These are phyloP conservation scores for Phytomonas francai DNA, from an alignment of 208 protist genomes.

Conservation along the genomic window DNA sequence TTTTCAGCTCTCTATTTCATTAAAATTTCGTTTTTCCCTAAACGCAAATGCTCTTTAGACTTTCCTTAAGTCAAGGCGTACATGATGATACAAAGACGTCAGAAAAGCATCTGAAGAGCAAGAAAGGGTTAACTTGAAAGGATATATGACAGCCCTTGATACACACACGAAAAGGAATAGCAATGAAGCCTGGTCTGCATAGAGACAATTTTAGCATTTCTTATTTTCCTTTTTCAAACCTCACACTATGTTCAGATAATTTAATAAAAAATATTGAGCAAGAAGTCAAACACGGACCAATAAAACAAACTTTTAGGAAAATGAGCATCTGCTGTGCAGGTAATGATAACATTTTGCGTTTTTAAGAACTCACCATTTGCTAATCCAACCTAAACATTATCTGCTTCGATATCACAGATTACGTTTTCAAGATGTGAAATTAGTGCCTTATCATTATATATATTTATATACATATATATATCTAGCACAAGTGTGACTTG, in stretches of 20 bases:
- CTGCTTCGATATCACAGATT: background rate
- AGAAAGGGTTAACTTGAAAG: background rate
- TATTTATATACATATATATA: slow-evolving; percentile 1
- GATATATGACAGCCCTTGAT: slow-evolving; percentile 1
- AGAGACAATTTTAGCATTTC: slow-evolving; percentile 2
- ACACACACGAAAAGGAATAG: slow-evolving; percentile 3
- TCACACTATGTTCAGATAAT: slow-evolving; percentile 9
- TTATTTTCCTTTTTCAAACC: slow-evolving; percentile 2
- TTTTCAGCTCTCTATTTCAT: background rate
- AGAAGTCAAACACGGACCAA: background rate
- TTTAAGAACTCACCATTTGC: background rate
- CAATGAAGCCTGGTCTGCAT: slow-evolving; percentile 3
- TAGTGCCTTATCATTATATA: background rate
- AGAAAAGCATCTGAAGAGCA: background rate
- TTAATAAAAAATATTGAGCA: slow-evolving; percentile 4
- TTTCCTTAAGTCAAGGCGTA: background rate
- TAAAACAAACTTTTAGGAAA: background rate
- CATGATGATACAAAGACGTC: background rate
- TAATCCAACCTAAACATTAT: background rate
- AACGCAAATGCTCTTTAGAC: background rate
- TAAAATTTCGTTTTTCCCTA: background rate
- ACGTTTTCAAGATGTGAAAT: background rate
- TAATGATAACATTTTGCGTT: slow-evolving; percentile 1
- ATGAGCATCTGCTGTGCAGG: background rate
- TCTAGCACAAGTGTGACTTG: background rate